Evolutionary conservation across 331 rosid genomes (phyloP).

Genomic region (Malus hybrid): DNA sequence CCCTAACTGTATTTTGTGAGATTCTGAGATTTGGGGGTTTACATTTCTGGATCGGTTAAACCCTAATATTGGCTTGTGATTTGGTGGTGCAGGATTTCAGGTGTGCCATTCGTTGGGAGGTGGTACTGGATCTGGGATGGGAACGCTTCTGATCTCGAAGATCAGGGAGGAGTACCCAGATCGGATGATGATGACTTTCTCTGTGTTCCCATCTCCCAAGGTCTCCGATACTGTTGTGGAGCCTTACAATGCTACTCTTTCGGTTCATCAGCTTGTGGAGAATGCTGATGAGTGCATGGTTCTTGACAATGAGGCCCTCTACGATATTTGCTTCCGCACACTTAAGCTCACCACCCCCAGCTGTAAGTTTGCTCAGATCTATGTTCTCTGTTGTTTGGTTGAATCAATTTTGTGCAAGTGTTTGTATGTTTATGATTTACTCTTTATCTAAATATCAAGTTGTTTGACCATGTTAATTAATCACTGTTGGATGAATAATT

Average conservation of each 20-base stretch:
- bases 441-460: not conserved
- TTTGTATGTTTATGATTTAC: not conserved
- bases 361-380: slow-evolving; percentile 32
- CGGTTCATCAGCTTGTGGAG: slow-evolving; percentile 76
- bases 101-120: slow-evolving; percentile 82
- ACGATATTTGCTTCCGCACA: slow-evolving; percentile 76
- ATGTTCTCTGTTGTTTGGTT: not conserved
- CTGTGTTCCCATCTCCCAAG: too few species aligned
- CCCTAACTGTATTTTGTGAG: not conserved
- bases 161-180: slow-evolving; percentile 79
- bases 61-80: not conserved
- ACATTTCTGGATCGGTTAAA: not conserved
- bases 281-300: slow-evolving; percentile 68
- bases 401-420: not conserved
- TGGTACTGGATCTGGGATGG: slow-evolving; percentile 88
- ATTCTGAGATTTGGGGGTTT: not conserved
- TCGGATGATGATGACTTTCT: slow-evolving; percentile 87
- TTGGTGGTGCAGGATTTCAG: slow-evolving; percentile 49
- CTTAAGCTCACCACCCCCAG: slow-evolving; percentile 79
- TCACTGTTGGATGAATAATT: not conserved
- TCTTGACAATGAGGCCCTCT: slow-evolving; percentile 53
- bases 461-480: not conserved
- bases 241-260: slow-evolving; percentile 73
- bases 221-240: slow-evolving; percentile 78
- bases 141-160: slow-evolving; percentile 68